Conservation (phyloP, 208 protist species). For the Acanthamoeba lenticulata region DNA sequence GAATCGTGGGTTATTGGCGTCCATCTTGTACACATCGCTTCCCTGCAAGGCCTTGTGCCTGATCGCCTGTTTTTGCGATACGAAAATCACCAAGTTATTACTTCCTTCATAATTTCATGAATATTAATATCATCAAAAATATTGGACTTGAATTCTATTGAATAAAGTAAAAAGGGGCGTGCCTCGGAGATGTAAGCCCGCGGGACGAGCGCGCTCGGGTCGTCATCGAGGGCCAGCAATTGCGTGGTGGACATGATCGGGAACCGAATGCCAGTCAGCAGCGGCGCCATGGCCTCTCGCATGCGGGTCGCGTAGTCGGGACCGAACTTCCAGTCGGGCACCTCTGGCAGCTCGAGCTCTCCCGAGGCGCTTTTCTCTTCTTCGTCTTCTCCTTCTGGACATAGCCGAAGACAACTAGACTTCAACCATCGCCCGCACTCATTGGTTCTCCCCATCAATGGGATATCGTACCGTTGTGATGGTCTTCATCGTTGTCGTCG, state of each 20-base stretch:
- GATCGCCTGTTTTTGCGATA: not conserved
- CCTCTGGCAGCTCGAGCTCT: not conserved
- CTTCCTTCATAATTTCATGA: not conserved
- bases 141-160: not conserved
- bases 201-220: not conserved
- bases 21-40: not conserved
- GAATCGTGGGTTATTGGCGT: not conserved
- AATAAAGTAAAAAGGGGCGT: not conserved
- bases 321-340: slow-evolving; percentile 1
- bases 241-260: not conserved
- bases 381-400: too few relatives aligned
- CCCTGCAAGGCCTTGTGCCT: not conserved
- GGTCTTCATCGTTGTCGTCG: not conserved
- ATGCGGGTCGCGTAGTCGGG: not conserved
- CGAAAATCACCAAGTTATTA: not conserved
- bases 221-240: not conserved
- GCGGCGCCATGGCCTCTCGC: not conserved
- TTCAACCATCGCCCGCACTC: too few relatives aligned
- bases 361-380: too few relatives aligned
- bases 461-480: too few relatives aligned
- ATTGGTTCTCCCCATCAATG: too few relatives aligned
- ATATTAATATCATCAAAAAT: not conserved
- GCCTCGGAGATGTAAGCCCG: not conserved
- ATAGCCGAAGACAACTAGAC: too few relatives aligned
- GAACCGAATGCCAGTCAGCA: not conserved